Evolutionary conservation across 208 protist species (phyloP).

Genomic region (Trypanosoma cruzi): DNA sequence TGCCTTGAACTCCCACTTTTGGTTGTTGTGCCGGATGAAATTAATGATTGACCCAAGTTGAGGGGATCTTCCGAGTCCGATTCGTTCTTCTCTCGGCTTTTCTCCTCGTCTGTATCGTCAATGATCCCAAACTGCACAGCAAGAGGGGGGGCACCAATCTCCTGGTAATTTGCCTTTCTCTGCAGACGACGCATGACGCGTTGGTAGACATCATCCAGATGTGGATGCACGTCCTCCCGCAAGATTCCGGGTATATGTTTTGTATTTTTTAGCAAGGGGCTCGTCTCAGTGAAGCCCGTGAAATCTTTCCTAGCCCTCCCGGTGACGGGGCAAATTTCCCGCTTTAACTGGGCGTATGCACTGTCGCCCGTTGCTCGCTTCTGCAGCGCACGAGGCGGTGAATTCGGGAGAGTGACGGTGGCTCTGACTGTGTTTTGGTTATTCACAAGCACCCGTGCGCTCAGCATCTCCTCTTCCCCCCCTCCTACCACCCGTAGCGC

Average conservation of each 20-base stretch:
- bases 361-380: neutral
- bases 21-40: neutral
- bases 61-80: constrained; percentile 7
- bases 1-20: neutral
- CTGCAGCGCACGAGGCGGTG: neutral
- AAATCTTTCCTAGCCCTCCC: neutral
- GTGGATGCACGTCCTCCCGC: constrained; percentile 50
- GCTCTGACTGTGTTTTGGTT: constrained; percentile 82
- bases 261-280: neutral
- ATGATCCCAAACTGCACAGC: constrained; percentile 72
- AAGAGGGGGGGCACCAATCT: constrained; percentile 45
- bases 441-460: constrained; percentile 70
- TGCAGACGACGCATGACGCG: constrained; percentile 88
- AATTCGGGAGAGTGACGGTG: constrained; percentile 49
- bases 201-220: constrained; percentile 74
- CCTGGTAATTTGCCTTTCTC: constrained; percentile 80
- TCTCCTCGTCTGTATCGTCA: constrained; percentile 17
- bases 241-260: neutral
- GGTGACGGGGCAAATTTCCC: no score
- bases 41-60: neutral
- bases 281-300: constrained; percentile 9
- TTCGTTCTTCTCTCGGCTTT: constrained; percentile 6
- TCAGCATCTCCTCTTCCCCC: neutral
- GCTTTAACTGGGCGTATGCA: neutral
- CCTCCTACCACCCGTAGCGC: constrained; percentile 17